Base-by-base conservation (phyloP, 768 basidiomycete genomes). In the Serendipita sp. region DNA sequence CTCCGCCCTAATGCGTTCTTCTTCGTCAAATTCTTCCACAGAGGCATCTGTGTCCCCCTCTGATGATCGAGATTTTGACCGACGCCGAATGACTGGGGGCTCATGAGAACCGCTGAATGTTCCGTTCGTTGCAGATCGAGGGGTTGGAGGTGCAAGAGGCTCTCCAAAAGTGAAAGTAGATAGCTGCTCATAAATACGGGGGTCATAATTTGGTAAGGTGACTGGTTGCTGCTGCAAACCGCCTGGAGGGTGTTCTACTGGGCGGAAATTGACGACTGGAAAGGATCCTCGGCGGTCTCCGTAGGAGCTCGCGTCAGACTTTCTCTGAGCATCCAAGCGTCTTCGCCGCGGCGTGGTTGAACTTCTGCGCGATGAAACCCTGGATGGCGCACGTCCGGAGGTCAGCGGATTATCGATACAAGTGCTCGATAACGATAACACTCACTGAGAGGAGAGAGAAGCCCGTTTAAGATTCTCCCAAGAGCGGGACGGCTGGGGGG, bases 21-120 rank as follows among this genome's bases (percentile, higher is more conserved):
- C 73, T 15, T 70, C 71, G 30, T 75, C 73, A 56, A 75, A 76
- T 66, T 78, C 76, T 67, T 76, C 74, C 30, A 37, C 56, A 60
- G 56, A 60, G 8, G 34, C 34, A 8, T 60, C 56, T 37, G 56
- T 60, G 16, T 60, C 56, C 13, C 41, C 13, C 10, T 60, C 56
- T 32, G 56, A 24, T n/a, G 56, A 60, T 35, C 35, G 56, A 28
- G 56, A 60, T n/a, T n/a, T 3, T 5, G 56, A 60, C 4, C 56
- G 56, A 28, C 56, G 56, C 13, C 28, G 34, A n/a, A 37, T 28
- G 30, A n/a, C 37, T 28, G 56, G 56, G 24, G 28, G 1, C 1
- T 35, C 35, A 30, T 24, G 18, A 35, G 56, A 60, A 11, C 56
- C 56, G 41, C 13, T 41, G 35, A 60, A 32, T 37, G 56, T 60